Evolutionary conservation across 2,329 filamentous ascomycete genomes (phyloP).

Genomic region (Diaporthe eres): DNA sequence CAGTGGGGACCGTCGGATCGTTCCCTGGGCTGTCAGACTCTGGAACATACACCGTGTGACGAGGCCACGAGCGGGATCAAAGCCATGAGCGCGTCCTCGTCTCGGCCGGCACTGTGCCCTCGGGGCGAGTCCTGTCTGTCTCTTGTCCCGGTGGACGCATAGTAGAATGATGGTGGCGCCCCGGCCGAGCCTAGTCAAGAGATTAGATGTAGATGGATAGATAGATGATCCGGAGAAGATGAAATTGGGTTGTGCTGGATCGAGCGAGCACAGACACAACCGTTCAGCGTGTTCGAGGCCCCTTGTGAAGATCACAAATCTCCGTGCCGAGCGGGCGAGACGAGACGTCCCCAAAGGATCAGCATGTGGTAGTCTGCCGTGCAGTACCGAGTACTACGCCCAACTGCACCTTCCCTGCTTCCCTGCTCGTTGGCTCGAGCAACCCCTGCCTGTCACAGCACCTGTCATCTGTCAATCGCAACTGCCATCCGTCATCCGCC

Average conservation of each 20-base stretch:
- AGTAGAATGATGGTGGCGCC: slow-evolving; percentile 9
- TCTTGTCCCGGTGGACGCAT: neutral
- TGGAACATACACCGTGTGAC: slow-evolving; percentile 15
- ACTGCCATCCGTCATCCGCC: neutral
- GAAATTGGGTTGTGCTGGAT: slow-evolving; percentile 26
- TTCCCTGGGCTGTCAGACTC: slow-evolving; percentile 2
- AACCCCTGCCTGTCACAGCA: slow-evolving; percentile 11
- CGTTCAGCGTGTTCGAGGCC: slow-evolving; percentile 22
- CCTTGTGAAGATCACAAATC: slow-evolving; percentile 35
- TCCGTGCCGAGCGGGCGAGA: slow-evolving; percentile 24
- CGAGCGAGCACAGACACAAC: slow-evolving; percentile 16
- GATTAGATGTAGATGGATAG: slow-evolving; percentile 17
- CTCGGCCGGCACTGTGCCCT: neutral
- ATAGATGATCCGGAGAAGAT: neutral
- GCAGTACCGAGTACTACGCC: neutral
- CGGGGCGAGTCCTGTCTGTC: neutral
- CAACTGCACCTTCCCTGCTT: neutral
- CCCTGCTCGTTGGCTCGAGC: slow-evolving; percentile 13
- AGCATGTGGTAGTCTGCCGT: too few relatives aligned
- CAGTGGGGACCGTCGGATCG: neutral
- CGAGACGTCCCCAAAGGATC: slow-evolving; percentile 11
- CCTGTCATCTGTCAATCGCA: slow-evolving; percentile 15
- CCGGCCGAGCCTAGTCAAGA: slow-evolving; percentile 19
- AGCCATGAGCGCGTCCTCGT: slow-evolving; percentile 2
- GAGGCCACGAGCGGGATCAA: slow-evolving; percentile 1